Conservation (phyloP, 805 yeast species). For the Metschnikowia henanensis region DNA sequence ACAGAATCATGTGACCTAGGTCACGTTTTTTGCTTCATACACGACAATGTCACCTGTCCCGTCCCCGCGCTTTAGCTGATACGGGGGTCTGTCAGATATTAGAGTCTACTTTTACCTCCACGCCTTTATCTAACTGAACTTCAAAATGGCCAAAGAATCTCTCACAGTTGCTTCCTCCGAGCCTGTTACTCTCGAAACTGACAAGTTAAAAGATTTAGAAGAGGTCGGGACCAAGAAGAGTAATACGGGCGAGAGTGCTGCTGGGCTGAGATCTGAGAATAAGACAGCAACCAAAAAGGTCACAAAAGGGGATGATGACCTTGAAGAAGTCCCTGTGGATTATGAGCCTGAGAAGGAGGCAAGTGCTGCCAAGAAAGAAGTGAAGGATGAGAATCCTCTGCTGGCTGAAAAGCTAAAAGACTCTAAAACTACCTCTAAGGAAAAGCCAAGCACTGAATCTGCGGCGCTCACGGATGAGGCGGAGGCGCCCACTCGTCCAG, state of each 20-base stretch:
- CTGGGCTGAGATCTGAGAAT: neutral
- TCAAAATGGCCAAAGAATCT: conserved; percentile 21
- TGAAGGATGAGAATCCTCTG: neutral
- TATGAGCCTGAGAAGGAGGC: neutral
- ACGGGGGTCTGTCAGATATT: too few species aligned
- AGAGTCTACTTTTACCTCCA: too few species aligned
- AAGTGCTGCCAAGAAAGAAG: neutral
- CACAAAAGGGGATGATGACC: conserved; percentile 5
- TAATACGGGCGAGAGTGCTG: neutral
- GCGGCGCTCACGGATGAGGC: conserved; percentile 8
- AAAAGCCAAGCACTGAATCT: too few species aligned
- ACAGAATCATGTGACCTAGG: neutral
- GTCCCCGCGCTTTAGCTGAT: too few species aligned
- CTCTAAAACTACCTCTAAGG: neutral
- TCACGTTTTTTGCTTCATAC: neutral
- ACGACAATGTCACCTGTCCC: neutral
- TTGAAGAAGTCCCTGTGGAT: conserved; percentile 6
- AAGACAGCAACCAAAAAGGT: neutral
- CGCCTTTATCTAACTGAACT: too few species aligned
- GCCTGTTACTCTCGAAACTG: conserved; percentile 31
- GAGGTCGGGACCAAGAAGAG: neutral
- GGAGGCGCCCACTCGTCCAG: conserved; percentile 38
- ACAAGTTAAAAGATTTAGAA: neutral
- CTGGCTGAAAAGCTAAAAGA: neutral
- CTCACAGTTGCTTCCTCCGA: conserved; percentile 34